Base-by-base conservation (phyloP, 2,329 filamentous ascomycete genomes). In the Verticillium longisporum region DNA sequence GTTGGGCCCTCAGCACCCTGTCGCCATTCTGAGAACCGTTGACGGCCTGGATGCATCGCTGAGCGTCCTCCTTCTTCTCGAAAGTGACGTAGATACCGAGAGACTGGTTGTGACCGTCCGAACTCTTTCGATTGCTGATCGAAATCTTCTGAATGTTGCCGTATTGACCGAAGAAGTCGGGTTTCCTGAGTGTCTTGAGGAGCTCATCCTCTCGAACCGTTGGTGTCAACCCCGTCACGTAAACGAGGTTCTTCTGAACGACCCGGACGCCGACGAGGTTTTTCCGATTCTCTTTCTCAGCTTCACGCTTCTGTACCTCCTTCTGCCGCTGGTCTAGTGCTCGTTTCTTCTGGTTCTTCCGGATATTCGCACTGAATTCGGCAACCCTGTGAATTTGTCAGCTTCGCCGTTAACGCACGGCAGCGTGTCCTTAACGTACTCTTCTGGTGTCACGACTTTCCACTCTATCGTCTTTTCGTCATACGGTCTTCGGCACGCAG, bases 71-170 rank as follows among this genome's bases (percentile, higher is more conserved):
- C 72, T 96, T 96, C 65, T 86, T 88, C 67, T 95, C 90, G 73
- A 97, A 99, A 0, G 95, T 99, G n/a, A 99, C 95, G 71, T 99
- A 99, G 58, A 99, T 94, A 55, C 95, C 95, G 5, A 99, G 88
- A 0, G 93, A 96, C 68, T 95, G 90, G 66, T 92, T 90, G 64
- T 94, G 83, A 34, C 84, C 84, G 69, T 88, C 85, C 36, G 85
- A 83, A 63, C 83, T 91, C 74, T 96, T 97, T 50, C 92, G 87
- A 74, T 97, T 97, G 80, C 93, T 98, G 66, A 99, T 96, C 60
- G 97, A 96, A 61, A 99, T 98, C 75, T 99, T 99, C 72, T 97
- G 90, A 68, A 99, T 99, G 71, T 94, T 95, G 68, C 95, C 95
- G 72, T 99, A 99, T 74, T 99, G 95, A 6, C 95, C 95, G 70